These are phyloP conservation scores for Macrophomina pseudophaseolina DNA, from an alignment of 2,329 filamentous ascomycete genomes.

Conservation along the genomic window DNA sequence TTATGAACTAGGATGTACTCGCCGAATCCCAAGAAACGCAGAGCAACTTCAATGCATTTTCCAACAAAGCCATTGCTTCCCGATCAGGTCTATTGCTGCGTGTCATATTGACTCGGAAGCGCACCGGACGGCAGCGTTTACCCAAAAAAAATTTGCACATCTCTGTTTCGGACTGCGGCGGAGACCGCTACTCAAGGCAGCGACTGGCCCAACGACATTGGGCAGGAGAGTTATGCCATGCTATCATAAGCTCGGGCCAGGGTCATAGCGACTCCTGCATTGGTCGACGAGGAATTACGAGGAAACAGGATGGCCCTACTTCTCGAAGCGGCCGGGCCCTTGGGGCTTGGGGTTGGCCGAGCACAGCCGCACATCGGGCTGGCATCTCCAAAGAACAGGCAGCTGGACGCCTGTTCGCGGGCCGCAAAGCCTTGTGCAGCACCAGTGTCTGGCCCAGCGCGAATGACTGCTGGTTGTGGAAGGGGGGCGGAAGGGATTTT, in stretches of 20 bases:
- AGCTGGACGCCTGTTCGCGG: constrained; percentile 2
- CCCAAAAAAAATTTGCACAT: neutral
- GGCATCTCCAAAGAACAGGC: constrained; percentile 9
- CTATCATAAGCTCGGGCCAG: neutral
- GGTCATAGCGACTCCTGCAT: neutral
- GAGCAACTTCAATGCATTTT: neutral
- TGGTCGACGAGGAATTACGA: neutral
- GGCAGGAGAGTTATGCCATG: constrained; percentile 1
- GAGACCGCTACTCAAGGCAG: neutral
- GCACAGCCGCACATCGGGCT: constrained; percentile 4
- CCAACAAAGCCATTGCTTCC: neutral
- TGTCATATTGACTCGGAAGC: neutral
- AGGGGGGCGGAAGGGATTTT: neutral
- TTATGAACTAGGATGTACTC: too few species aligned
- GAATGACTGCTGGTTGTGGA: constrained; percentile 9
- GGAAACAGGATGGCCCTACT: neutral
- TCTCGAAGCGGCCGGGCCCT: neutral
- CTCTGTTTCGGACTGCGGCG: neutral
- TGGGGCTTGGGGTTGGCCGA: neutral
- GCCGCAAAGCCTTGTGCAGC: constrained; percentile 13
- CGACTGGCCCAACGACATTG: neutral
- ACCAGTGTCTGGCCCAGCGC: constrained; percentile 3
- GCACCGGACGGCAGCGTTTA: neutral
- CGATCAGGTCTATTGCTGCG: neutral
- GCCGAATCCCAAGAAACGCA: too few species aligned